phyloP scores from a whole-genome alignment of 192 early-diverging fungal species.

The Pilobolus umbonatus region DNA sequence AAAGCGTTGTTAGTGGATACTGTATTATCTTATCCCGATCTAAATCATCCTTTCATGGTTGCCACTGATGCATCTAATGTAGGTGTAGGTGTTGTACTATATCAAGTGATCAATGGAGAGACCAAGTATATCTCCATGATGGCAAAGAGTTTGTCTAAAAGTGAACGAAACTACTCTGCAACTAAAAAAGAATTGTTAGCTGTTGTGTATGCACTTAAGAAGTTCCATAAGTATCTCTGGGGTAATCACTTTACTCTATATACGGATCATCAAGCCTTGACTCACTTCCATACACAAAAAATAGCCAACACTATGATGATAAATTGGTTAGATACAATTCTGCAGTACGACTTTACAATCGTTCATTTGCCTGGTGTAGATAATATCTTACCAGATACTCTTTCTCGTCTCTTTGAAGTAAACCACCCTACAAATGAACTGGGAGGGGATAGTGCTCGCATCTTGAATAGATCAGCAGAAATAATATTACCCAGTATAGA shows the following conservation, averaged over 20 bases:
- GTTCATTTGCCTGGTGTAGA: slow-evolving; percentile 22
- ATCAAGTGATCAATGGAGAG: slow-evolving; percentile 14
- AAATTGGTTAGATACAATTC: slow-evolving; percentile 29
- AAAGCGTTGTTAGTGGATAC: slow-evolving; percentile 1
- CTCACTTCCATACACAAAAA: slow-evolving; percentile 25
- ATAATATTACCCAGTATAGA: neutral
- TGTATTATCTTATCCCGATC: slow-evolving; percentile 22
- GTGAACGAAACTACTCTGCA: neutral
- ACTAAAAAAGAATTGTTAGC: neutral
- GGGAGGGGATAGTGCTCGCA: slow-evolving; percentile 15
- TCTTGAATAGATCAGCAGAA: neutral
- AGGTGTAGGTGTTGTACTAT: slow-evolving; percentile 32
- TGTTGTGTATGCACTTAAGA: slow-evolving; percentile 8
- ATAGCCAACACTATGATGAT: slow-evolving; percentile 19
- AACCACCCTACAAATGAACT: neutral
- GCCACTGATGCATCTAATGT: slow-evolving; percentile 35
- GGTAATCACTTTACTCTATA: slow-evolving; percentile 32
- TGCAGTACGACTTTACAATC: slow-evolving; percentile 24
- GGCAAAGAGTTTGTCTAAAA: neutral
- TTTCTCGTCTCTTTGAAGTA: slow-evolving; percentile 22
- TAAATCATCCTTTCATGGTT: slow-evolving; percentile 19
- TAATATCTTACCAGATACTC: slow-evolving; percentile 32
- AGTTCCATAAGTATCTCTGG: slow-evolving; percentile 37
- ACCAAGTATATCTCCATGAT: neutral
- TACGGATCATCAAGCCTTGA: slow-evolving; percentile 33